phyloP scores from a whole-genome alignment of 1,139 yeast species.

The Eremothecium gossypii region DNA sequence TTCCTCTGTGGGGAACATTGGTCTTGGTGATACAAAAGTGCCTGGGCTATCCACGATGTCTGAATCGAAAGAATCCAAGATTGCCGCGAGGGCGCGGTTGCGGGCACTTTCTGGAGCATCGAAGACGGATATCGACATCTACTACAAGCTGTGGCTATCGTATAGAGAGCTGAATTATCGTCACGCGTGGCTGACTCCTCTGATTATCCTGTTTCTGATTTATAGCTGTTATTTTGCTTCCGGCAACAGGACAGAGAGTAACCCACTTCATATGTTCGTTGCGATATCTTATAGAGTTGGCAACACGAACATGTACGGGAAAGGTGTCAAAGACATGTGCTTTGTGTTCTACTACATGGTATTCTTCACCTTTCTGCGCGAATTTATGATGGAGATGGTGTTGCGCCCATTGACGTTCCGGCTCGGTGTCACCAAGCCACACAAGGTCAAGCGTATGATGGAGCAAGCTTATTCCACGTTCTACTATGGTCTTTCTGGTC shows the following conservation, averaged over 20 bases:
- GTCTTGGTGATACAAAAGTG: conserved; percentile 27
- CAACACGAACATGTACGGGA: conserved; percentile 49
- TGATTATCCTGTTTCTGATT: conserved; percentile 37
- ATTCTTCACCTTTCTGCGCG: conserved; percentile 84
- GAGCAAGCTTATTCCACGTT: conserved; percentile 84
- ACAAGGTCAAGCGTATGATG: conserved; percentile 71
- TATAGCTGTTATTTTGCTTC: conserved; percentile 38
- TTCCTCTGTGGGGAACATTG: conserved; percentile 29
- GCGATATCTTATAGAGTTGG: conserved; percentile 56
- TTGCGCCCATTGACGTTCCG: conserved; percentile 59
- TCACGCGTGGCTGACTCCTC: conserved; percentile 75
- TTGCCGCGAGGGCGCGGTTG: conserved; percentile 20
- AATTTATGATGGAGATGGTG: conserved; percentile 76
- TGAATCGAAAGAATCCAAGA: conserved; percentile 17
- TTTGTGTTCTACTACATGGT: conserved; percentile 76
- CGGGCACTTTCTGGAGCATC: conserved; percentile 15
- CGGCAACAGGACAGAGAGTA: conserved; percentile 46
- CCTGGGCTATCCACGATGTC: conserved; percentile 24
- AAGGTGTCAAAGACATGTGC: conserved; percentile 74
- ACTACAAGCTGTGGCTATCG: conserved; percentile 42
- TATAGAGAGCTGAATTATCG: conserved; percentile 55
- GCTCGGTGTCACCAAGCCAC: conserved; percentile 46
- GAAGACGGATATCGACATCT: conserved; percentile 17
- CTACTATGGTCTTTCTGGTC: conserved; percentile 75
- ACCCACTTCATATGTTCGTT: conserved; percentile 58